These are phyloP conservation scores for Crithidia sp. DNA, from an alignment of 208 protist species.

Conservation along the genomic window DNA sequence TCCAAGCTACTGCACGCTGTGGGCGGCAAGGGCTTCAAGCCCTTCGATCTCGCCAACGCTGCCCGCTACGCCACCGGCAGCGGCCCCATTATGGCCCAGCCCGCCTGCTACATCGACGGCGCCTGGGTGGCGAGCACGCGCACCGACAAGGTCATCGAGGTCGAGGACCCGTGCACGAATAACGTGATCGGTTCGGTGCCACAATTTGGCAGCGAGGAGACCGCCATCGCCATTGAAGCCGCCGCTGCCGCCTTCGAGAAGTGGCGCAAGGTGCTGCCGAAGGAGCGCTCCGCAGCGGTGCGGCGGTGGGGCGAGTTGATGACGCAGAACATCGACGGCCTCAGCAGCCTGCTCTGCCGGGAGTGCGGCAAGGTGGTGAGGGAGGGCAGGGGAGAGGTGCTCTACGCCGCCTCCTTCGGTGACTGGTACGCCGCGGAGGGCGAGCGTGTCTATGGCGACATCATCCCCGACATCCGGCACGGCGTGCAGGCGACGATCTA, in stretches of 20 bases:
- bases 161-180: conserved; percentile 85
- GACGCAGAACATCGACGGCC: conserved; percentile 38
- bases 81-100: conserved; percentile 37
- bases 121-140: conserved; percentile 41
- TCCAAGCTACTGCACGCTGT: conserved; percentile 35
- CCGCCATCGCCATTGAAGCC: conserved; percentile 58
- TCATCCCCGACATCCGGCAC: conserved; percentile 57
- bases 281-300: conserved; percentile 63
- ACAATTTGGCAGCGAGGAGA: conserved; percentile 53
- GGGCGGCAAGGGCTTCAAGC: conserved; percentile 23
- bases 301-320: conserved; percentile 74
- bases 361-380: conserved; percentile 84
- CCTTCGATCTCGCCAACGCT: conserved; percentile 56
- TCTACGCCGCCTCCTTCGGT: conserved; percentile 67
- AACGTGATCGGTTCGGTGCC: conserved; percentile 63
- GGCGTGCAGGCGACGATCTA: conserved; percentile 67
- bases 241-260: conserved; percentile 62
- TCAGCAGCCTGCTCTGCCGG: conserved; percentile 72
- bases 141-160: conserved; percentile 39
- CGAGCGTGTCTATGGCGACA: conserved; percentile 82
- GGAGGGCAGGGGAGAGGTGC: conserved; percentile 75
- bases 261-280: conserved; percentile 70
- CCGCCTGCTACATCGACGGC: conserved; percentile 74
- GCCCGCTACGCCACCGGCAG: conserved; percentile 43
- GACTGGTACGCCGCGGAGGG: conserved; percentile 91